Evolutionary conservation across 305 asterid species (phyloP), one percentile per base, ranked within the genome.

Genomic region (Rubia tinctorum): DNA sequence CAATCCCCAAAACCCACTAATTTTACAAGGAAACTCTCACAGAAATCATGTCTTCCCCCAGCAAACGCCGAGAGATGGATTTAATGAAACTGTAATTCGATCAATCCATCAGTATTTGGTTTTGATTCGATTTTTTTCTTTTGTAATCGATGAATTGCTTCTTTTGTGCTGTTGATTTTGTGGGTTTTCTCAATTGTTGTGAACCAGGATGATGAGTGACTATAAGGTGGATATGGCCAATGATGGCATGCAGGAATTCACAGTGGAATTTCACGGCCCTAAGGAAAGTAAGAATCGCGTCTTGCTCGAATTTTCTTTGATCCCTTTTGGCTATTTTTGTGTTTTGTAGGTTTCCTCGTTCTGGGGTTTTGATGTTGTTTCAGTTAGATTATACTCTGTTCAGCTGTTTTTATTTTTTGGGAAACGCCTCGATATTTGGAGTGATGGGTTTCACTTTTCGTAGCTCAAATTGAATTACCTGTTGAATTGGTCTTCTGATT

Each of bases 21-120:
- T n/a, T 14, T 66, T 17, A 1, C 23, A 4, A 8, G 17, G 44
- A 66, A 40, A n/a, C 13, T 13, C 43, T 62, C 44, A 15, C 53
- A 78, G 73, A 53, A 80, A 80, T 66, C 88, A 93, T 91, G 97
- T 89, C 98, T 82, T 93, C 97, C 63, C 97, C 98, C 70, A 89
- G 88, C 95, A 93, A 93, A 72, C 93, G 98, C 82, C 82, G 98
- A 77, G 98, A 93, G 79, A 91, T 93, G 98, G 98, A 93, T 84
- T 82, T 93, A 86, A 91, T 91, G 97, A 91, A 93, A 86, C 91
- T 93, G 97, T 93, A 89, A 77, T 74, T 66, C 59, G 63, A 34
- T 77, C 66, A 71, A 63, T 66, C 30, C 25, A 3, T 43, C 43
- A 14, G 5, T 3, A 15, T 34, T 20, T n/a, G 23, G 49, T 77